phyloP scores from a whole-genome alignment of 805 yeast species.

The Kluyveromyces siamensis region DNA sequence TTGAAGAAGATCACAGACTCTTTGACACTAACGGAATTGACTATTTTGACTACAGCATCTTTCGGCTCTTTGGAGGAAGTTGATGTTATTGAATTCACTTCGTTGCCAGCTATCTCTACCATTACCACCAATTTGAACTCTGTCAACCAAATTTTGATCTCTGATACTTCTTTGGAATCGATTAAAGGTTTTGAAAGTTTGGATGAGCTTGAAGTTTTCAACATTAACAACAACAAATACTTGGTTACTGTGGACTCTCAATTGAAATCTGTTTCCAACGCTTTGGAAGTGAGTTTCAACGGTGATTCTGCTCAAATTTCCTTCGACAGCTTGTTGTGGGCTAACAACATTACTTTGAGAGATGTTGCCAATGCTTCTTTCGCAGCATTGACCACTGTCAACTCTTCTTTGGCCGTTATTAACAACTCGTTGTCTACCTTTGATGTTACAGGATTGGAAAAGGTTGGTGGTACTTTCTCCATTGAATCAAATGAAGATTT shows the following conservation, averaged over 20 bases:
- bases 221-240: slow-evolving; percentile 86
- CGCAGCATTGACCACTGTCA: slow-evolving; percentile 58
- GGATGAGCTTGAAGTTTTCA: slow-evolving; percentile 42
- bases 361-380: slow-evolving; percentile 67
- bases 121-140: slow-evolving; percentile 67
- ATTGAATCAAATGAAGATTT: slow-evolving; percentile 67
- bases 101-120: slow-evolving; percentile 73
- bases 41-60: slow-evolving; percentile 56
- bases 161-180: slow-evolving; percentile 64
- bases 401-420: slow-evolving; percentile 75
- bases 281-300: slow-evolving; percentile 77
- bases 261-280: slow-evolving; percentile 62
- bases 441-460: slow-evolving; percentile 43
- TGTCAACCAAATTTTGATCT: slow-evolving; percentile 59
- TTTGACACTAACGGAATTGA: slow-evolving; percentile 52
- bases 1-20: slow-evolving; percentile 67
- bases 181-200: slow-evolving; percentile 53
- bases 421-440: slow-evolving; percentile 56
- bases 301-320: slow-evolving; percentile 63
- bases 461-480: slow-evolving; percentile 75
- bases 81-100: slow-evolving; percentile 69
- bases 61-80: slow-evolving; percentile 76
- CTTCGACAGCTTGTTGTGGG: slow-evolving; percentile 68
- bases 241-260: slow-evolving; percentile 65
- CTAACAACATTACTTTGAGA: slow-evolving; percentile 81